Evolutionary conservation across 23 red algal genomes (phyloP), one percentile per base, ranked within the genome.

Genomic region (Chondrus crispus): DNA sequence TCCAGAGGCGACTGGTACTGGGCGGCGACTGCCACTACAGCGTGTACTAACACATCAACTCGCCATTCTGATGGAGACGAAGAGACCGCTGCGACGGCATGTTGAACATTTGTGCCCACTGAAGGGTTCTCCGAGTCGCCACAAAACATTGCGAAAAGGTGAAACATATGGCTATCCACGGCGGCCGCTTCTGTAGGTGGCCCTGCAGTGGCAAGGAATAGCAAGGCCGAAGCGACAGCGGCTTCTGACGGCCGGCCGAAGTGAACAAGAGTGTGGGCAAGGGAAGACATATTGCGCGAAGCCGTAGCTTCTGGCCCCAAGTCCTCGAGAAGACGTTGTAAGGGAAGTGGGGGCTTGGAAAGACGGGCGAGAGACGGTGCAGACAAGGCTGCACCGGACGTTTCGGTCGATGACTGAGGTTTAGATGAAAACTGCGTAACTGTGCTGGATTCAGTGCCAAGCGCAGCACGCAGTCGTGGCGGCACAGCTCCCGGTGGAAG

Each of bases 41-140:
- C 93, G 20, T 80, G 47, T 54, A 95, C 93, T 51, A 95, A 95
- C 9, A 84, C 78, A 74, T 95, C 93, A 35, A 77, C 47, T 14
- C 80, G 74, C 93, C 93, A 95, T 42, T 95, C 93, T 51, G 69
- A 33, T 39, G 74, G 36, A 16, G 85, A 68, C 7, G 42, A 24
- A 22, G 85, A 80, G 14, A 44, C 74, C n/a, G 77, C 47, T 16
- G 74, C 77, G 11, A 83, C 75, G 1, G 74, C 75, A 53, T 81
- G 73, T 83, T 83, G 88, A 49, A 92, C 63, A 37, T 46, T 2
- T 9, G 75, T 74, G 47, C 78, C 85, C 32, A 79, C 46, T 3
- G 68, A 40, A 30, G 88, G 53, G 33, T 71, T 72, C 22, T 92
- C 88, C n/a, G 88, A 60, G 74, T 81, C 62, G 46, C 75, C 75